These are phyloP conservation scores for Cryptococcus sp. DNA, from an alignment of 1,284 basidiomycete species.

Conservation along the genomic window DNA sequence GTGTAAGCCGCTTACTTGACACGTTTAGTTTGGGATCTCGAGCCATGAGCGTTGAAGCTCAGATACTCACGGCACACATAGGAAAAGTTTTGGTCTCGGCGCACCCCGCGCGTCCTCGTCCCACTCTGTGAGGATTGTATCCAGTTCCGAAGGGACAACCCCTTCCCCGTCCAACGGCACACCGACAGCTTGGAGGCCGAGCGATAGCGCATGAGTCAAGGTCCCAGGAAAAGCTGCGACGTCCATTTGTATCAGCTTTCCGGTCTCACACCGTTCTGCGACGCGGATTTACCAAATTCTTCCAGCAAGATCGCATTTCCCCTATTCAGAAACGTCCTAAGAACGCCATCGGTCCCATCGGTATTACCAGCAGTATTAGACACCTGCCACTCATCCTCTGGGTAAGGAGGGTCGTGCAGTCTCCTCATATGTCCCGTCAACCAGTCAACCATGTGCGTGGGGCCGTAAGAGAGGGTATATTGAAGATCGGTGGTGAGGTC, in stretches of 20 bases:
- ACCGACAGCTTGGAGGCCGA: conserved; percentile 59
- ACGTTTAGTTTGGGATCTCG: neutral
- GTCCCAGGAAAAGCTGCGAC: conserved; percentile 60
- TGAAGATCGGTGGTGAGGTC: conserved; percentile 33
- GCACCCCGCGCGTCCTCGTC: conserved; percentile 61
- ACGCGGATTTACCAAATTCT: conserved; percentile 34
- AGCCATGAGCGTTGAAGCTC: neutral
- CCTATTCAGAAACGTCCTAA: conserved; percentile 25
- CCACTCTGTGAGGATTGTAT: conserved; percentile 65
- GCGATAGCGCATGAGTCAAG: conserved; percentile 55
- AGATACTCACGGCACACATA: conserved; percentile 32
- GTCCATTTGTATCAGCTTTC: neutral
- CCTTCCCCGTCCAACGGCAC: conserved; percentile 70
- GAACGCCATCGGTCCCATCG: conserved; percentile 36
- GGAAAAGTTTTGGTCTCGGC: conserved; percentile 54
- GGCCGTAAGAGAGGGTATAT: conserved; percentile 30
- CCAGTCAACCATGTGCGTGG: conserved; percentile 29
- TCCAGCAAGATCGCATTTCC: conserved; percentile 41
- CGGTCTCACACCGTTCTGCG: neutral
- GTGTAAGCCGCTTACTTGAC: neutral
- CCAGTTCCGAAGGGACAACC: conserved; percentile 63
- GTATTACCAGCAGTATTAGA: conserved; percentile 38
- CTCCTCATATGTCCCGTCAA: conserved; percentile 30
- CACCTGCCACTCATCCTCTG: conserved; percentile 31
- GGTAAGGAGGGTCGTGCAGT: conserved; percentile 31